These are phyloP conservation scores for Saccharomycopsis capsularis DNA, from an alignment of 805 yeast species.

Conservation along the genomic window DNA sequence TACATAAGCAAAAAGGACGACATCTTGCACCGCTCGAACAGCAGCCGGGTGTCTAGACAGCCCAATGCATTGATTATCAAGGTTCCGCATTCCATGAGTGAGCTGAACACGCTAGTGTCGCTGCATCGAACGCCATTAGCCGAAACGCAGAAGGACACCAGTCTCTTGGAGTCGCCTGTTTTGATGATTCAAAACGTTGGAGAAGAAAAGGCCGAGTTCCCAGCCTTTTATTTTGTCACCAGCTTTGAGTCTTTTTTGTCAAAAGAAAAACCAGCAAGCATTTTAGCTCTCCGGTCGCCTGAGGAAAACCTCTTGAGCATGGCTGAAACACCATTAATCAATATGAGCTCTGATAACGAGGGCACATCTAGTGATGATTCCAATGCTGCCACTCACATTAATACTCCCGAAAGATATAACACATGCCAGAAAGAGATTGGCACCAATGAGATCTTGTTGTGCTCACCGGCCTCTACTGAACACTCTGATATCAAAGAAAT, in stretches of 20 bases:
- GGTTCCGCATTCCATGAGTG: slow-evolving; percentile 10
- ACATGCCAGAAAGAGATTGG: neutral
- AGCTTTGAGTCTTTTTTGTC: too few species aligned
- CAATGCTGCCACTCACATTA: neutral
- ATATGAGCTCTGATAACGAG: neutral
- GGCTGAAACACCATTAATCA: neutral
- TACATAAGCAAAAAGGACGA: neutral
- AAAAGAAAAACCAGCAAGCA: neutral
- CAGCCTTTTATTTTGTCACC: neutral
- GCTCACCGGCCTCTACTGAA: slow-evolving; percentile 8
- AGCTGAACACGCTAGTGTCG: neutral
- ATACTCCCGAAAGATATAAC: neutral
- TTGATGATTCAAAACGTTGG: neutral
- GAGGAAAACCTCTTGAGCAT: neutral
- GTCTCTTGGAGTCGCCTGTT: neutral
- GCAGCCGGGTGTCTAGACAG: neutral
- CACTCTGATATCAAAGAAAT: slow-evolving; percentile 9
- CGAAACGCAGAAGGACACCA: neutral
- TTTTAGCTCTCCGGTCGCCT: neutral
- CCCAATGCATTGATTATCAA: slow-evolving; percentile 2
- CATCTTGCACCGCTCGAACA: neutral
- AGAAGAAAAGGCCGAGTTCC: neutral
- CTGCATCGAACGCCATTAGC: neutral
- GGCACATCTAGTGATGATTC: too few species aligned
- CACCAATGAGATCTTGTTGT: neutral